These are phyloP conservation scores for Pichia deserticola DNA, from an alignment of 805 yeast species.

Conservation along the genomic window DNA sequence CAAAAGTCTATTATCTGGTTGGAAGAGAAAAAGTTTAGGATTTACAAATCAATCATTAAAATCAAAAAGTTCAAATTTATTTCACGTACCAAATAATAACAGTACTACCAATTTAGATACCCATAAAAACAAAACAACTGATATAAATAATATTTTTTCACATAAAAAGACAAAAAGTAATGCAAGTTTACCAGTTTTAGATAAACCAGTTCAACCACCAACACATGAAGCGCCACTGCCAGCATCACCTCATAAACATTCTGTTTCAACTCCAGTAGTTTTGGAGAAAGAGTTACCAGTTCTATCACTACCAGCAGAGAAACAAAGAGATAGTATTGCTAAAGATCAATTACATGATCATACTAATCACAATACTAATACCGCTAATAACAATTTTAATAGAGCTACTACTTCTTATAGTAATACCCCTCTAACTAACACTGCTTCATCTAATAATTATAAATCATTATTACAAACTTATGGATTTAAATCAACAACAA, in stretches of 20 bases:
- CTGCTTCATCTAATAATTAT: neutral
- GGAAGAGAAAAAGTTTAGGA: conserved; percentile 26
- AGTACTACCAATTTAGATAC: neutral
- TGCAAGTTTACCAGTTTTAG: conserved; percentile 6
- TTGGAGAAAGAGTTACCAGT: conserved; percentile 2
- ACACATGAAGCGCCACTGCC: neutral
- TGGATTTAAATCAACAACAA: conserved; percentile 14
- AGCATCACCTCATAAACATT: conserved; percentile 10
- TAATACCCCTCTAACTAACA: too few relatives aligned
- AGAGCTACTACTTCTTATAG: too few relatives aligned
- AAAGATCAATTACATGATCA: too few relatives aligned
- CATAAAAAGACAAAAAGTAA: conserved; percentile 4
- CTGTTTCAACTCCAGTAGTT: conserved; percentile 5
- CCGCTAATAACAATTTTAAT: too few relatives aligned
- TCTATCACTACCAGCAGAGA: conserved; percentile 3
- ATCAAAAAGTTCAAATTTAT: neutral
- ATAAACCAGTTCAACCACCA: neutral
- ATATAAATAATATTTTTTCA: neutral
- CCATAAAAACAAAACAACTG: too few relatives aligned
- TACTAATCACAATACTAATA: too few relatives aligned
- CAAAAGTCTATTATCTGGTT: conserved; percentile 22
- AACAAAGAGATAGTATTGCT: neutral
- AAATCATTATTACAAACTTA: conserved; percentile 16
- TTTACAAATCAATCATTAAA: conserved; percentile 1
- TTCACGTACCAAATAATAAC: neutral